Percentiles rank a stretch among this genome's conserved stretches.
phyloP scores from a whole-genome alignment of 2,329 filamentous ascomycete species.

The Pseudogymnoascus destructans region DNA sequence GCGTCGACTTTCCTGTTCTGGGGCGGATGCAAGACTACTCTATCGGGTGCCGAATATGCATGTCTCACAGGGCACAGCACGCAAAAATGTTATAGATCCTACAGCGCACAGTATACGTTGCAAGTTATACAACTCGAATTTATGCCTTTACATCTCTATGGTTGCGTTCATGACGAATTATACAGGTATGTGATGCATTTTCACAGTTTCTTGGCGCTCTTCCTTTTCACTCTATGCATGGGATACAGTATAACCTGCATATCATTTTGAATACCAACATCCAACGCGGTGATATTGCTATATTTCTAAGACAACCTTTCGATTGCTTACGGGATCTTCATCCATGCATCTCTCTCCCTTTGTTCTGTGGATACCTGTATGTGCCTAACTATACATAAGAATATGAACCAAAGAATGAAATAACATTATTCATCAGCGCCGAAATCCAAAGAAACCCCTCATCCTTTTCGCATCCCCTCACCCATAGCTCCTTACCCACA shows the following conservation, averaged over 20 bases:
- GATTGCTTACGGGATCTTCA: neutral
- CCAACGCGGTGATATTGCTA: neutral
- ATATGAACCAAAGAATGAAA: neutral
- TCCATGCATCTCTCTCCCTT: neutral
- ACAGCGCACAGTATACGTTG: neutral
- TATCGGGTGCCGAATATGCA: neutral
- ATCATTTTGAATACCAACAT: neutral
- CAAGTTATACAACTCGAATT: neutral
- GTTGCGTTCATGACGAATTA: neutral
- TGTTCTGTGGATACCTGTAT: neutral
- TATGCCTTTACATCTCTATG: neutral
- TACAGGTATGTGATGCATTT: neutral
- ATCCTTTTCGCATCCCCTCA: neutral
- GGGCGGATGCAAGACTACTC: neutral
- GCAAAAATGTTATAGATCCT: neutral
- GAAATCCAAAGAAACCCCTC: neutral
- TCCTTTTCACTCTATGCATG: neutral
- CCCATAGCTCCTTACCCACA: neutral
- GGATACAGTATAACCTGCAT: neutral
- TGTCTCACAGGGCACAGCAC: neutral
- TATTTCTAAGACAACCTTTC: neutral
- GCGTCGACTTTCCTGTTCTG: slow-evolving; percentile 4
- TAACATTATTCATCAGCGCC: neutral
- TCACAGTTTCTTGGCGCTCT: neutral
- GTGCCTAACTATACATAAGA: neutral